Conservation (phyloP, 352 stramenopile genomes). For the Phytophthora idaei region DNA sequence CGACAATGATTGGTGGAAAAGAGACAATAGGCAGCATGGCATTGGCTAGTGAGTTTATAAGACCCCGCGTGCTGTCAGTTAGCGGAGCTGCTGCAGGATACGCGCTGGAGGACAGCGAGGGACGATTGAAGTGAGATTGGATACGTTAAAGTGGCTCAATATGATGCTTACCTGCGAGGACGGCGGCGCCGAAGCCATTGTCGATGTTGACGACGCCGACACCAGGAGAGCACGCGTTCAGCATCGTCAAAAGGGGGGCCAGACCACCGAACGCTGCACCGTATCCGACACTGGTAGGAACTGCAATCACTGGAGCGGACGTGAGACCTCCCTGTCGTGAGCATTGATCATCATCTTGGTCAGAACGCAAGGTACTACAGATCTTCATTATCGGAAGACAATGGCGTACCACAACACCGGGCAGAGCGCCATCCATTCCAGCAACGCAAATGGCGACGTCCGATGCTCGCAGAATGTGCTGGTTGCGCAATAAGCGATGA, state of each 20-base stretch:
- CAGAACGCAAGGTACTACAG: neutral
- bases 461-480: slow-evolving; percentile 81
- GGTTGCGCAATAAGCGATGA: slow-evolving; percentile 90
- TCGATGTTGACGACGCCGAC: slow-evolving; percentile 99
- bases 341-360: slow-evolving; percentile 1
- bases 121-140: slow-evolving; percentile 13
- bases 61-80: slow-evolving; percentile 5
- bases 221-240: slow-evolving; percentile 97
- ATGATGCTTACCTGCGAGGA: slow-evolving; percentile 84
- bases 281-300: slow-evolving; percentile 95
- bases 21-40: neutral
- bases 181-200: slow-evolving; percentile 97
- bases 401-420: slow-evolving; percentile 92
- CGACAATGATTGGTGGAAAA: slow-evolving; percentile 20
- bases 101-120: slow-evolving; percentile 27
- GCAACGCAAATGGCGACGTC: slow-evolving; percentile 96
- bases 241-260: slow-evolving; percentile 96
- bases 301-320: slow-evolving; percentile 83
- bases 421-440: slow-evolving; percentile 97
- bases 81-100: slow-evolving; percentile 33
- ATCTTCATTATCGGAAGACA: neutral
- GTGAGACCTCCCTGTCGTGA: slow-evolving; percentile 74
- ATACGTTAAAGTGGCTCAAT: slow-evolving; percentile 11
- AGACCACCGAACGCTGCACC: slow-evolving; percentile 90
- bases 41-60: slow-evolving; percentile 21